Conservation (phyloP, 306 rosid species). For the Chamaecrista fasciculata region DNA sequence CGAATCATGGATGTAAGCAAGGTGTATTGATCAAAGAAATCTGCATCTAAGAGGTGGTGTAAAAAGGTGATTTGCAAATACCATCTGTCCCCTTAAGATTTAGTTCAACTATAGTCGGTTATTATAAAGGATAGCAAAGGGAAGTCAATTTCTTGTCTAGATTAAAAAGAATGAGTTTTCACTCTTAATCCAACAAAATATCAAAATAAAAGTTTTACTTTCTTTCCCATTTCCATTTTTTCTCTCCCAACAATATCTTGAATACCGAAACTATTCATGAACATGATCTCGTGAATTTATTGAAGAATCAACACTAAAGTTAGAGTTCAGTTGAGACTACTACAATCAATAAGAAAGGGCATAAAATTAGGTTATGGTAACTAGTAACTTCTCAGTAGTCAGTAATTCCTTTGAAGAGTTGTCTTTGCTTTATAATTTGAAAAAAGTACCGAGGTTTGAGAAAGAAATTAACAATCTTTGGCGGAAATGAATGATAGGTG, state of each 20-base stretch:
- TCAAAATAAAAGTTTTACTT: no score
- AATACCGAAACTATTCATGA: not conserved
- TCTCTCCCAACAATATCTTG: no score
- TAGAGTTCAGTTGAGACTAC: constrained; percentile 13
- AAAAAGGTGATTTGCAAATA: not conserved
- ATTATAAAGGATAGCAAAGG: no score
- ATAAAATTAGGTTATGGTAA: constrained; percentile 11
- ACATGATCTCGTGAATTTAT: not conserved
- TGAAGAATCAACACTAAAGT: constrained; percentile 1
- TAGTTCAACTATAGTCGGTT: not conserved
- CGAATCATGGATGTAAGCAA: constrained; percentile 19
- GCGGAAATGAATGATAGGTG: constrained; percentile 46
- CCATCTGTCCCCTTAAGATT: not conserved
- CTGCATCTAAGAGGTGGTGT: not conserved
- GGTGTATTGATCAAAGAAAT: not conserved
- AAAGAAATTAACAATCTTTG: not conserved
- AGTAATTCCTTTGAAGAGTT: not conserved
- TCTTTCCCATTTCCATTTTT: no score
- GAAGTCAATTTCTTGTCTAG: no score
- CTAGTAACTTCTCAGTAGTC: no score
- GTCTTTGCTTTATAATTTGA: not conserved
- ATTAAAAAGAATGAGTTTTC: no score
- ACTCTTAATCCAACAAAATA: no score
- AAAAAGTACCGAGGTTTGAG: not conserved
- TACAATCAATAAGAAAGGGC: not conserved